Conservation (phyloP, 208 protist species). For the Naegleria gruberi region DNA sequence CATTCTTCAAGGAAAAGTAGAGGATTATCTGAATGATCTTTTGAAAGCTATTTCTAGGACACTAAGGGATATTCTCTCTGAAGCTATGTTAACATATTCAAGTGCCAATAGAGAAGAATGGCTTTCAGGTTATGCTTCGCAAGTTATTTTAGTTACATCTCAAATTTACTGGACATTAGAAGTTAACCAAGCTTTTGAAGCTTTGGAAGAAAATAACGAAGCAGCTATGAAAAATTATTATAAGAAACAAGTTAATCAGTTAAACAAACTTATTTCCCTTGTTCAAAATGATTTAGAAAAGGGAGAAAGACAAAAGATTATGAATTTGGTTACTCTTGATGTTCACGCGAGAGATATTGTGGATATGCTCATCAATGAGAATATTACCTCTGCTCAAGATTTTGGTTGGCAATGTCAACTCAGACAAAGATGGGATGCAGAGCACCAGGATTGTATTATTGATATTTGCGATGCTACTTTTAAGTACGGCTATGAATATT, state of each 20-base stretch:
- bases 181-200: slow-evolving; percentile 57
- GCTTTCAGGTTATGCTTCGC: slow-evolving; percentile 50
- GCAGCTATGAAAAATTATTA: slow-evolving; percentile 67
- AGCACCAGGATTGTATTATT: slow-evolving; percentile 45
- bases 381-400: slow-evolving; percentile 32
- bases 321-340: slow-evolving; percentile 66
- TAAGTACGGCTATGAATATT: slow-evolving; percentile 61
- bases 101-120: slow-evolving; percentile 54
- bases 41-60: slow-evolving; percentile 41
- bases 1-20: slow-evolving; percentile 50
- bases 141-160: slow-evolving; percentile 57
- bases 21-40: slow-evolving; percentile 58
- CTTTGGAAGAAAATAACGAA: slow-evolving; percentile 67
- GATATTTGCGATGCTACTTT: slow-evolving; percentile 66
- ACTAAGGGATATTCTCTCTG: slow-evolving; percentile 36
- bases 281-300: slow-evolving; percentile 35
- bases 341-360: slow-evolving; percentile 49
- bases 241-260: slow-evolving; percentile 48
- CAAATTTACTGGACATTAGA: slow-evolving; percentile 65
- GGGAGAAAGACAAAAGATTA: slow-evolving; percentile 53
- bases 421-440: slow-evolving; percentile 56
- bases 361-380: slow-evolving; percentile 27
- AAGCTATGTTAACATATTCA: slow-evolving; percentile 44
- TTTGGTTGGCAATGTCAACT: slow-evolving; percentile 73
- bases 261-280: slow-evolving; percentile 49